phyloP scores from a whole-genome alignment of 805 yeast genomes.

The Teunomyces tritomae region DNA sequence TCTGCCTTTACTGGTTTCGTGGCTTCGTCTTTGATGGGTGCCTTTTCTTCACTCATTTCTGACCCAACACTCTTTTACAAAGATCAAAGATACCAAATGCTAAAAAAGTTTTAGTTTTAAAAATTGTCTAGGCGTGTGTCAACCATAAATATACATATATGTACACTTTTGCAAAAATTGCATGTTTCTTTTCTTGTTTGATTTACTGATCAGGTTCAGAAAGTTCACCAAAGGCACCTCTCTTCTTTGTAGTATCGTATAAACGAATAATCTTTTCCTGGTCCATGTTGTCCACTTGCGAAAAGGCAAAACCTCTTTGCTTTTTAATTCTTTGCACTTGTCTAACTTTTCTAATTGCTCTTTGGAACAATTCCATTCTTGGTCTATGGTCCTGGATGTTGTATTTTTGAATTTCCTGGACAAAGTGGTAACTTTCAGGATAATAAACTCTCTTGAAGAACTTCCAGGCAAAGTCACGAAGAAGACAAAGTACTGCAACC shows the following conservation, averaged over 20 bases:
- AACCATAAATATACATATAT: not conserved
- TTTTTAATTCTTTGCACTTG: slow-evolving; percentile 98
- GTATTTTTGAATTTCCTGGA: slow-evolving; percentile 94
- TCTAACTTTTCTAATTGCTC: slow-evolving; percentile 93
- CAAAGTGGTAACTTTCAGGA: slow-evolving; percentile 92
- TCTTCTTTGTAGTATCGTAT: slow-evolving; percentile 87
- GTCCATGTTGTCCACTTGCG: slow-evolving; percentile 87
- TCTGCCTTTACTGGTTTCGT: slow-evolving; percentile 3
- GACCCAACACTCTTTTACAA: not conserved
- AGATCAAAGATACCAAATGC: no score
- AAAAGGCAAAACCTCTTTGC: slow-evolving; percentile 97
- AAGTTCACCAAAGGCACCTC: slow-evolving; percentile 67
- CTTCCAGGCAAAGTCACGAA: slow-evolving; percentile 92
- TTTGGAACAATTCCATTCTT: slow-evolving; percentile 94
- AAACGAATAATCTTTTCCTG: slow-evolving; percentile 89
- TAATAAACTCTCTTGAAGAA: slow-evolving; percentile 87
- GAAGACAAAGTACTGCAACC: slow-evolving; percentile 71
- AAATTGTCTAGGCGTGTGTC: not conserved
- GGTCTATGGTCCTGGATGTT: slow-evolving; percentile 93
- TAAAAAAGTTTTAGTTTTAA: not conserved
- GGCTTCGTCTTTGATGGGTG: slow-evolving; percentile 1
- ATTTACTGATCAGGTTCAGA: slow-evolving; percentile 18
- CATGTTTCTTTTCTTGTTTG: not conserved
- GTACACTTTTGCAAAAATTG: not conserved
- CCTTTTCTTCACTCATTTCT: not conserved